These are phyloP conservation scores for Escovopsis sp. DNA, from an alignment of 2,329 filamentous ascomycete genomes.

Conservation along the genomic window DNA sequence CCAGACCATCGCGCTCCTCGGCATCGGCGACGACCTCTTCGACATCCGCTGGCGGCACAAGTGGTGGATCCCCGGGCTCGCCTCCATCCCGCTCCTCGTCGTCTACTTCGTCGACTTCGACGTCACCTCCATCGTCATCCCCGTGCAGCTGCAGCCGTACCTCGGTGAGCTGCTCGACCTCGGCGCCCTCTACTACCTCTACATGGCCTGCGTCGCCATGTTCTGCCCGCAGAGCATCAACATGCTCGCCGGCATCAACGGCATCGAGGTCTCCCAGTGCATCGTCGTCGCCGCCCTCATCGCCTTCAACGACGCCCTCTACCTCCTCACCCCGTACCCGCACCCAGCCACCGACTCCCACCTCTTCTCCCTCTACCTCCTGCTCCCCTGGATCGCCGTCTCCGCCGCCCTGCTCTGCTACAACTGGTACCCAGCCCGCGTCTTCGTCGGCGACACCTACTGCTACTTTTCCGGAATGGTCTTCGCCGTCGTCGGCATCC, in stretches of 20 bases:
- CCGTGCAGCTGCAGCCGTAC: slow-evolving; percentile 69
- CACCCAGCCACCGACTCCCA: slow-evolving; percentile 94
- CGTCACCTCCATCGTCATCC: slow-evolving; percentile 88
- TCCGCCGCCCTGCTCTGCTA: slow-evolving; percentile 74
- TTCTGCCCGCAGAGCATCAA: slow-evolving; percentile 99
- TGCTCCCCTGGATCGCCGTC: slow-evolving; percentile 88
- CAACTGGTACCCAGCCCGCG: slow-evolving; percentile 90
- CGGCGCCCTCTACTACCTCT: slow-evolving; percentile 74
- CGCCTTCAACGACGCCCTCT: slow-evolving; percentile 74
- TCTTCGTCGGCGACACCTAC: slow-evolving; percentile 97
- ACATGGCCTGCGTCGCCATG: slow-evolving; percentile 93
- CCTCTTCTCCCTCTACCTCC: slow-evolving; percentile 86
- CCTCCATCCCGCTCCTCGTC: slow-evolving; percentile 81
- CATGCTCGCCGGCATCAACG: slow-evolving; percentile 98
- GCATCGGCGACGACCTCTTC: slow-evolving; percentile 89
- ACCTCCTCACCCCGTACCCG: slow-evolving; percentile 68
- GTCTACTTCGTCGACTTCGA: slow-evolving; percentile 98
- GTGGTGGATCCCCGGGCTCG: slow-evolving; percentile 91
- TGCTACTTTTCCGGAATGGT: slow-evolving; percentile 99
- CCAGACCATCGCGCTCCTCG: slow-evolving; percentile 79
- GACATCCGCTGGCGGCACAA: slow-evolving; percentile 99
- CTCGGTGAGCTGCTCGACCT: slow-evolving; percentile 77
- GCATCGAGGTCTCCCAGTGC: slow-evolving; percentile 90
- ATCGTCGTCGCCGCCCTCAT: slow-evolving; percentile 77
- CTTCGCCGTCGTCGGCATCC: slow-evolving; percentile 90